Base-by-base conservation (phyloP, 2,329 filamentous ascomycete species). In the Alternaria triticimaculans region DNA sequence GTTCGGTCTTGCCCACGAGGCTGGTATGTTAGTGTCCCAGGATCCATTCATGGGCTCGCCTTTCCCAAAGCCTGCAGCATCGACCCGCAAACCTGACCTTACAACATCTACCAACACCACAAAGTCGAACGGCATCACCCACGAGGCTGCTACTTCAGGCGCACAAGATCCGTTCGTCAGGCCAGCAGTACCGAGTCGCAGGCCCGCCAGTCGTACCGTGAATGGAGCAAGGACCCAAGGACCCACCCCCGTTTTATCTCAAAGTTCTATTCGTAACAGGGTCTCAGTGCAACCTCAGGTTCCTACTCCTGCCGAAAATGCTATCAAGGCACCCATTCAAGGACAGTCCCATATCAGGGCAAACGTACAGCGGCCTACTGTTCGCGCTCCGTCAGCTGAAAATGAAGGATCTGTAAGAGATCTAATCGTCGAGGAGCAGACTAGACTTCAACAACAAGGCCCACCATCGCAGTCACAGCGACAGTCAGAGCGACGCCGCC, bases 1-100 rank as follows among this genome's bases (percentile, higher is more conserved):
- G 1, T 80, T 77, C 45, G 78, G 78, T 15, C 68, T 68, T 48
- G 61, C 65, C 12, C 76, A 77, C 44, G 78, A 80, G 58, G 73
- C 74, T 41, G 77, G 77, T 5, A 77, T 79, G 74, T 49, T 75
- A 15, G 55, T 49, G n/a, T 56, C 55, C 23, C 55, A 43, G 12
- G 51, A 56, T 30, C 61, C 61, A 25, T 63, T 60, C 23, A 28
- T 44, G 8, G 44, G 56, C 30, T 60, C 61, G 20, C 61, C 57
- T 21, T 33, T 55, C 10, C 26, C 23, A 21, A 56, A 56, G 51
- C 57, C 61, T 60, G 51, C 46, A 20, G 51, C 28, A 53, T 41
- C 50, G 28, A 26, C 4, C 46, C 61, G 45, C 26, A 55, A 28
- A 23, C 21, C 57, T 26, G 28, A 53, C 15, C 10, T 37, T 15